Evolutionary conservation across 1,284 basidiomycete genomes (phyloP), one percentile per base, ranked within the genome.

Genomic region (Tilletiaria anomala): DNA sequence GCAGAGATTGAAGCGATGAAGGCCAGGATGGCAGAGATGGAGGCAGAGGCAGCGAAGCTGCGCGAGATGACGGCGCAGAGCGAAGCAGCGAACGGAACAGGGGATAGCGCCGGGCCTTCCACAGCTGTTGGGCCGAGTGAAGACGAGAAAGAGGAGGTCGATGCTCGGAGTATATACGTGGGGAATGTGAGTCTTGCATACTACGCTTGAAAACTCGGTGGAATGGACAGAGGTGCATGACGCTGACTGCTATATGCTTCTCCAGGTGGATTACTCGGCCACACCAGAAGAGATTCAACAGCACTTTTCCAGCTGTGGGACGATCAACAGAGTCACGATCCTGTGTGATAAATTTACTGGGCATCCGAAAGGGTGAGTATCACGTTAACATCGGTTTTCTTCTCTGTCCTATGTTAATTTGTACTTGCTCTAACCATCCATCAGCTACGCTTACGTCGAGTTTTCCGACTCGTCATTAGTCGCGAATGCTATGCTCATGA

Each of bases 281-380:
- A 94, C 93, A 20, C 93, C 93, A 12, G 93, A 97, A 70, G 93
- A 99, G 68, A 88, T 99, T 44, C 93, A 97, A 71, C 79, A 77
- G 33, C 93, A 97, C 69, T 99, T 99, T 72, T 83, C 88, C 65
- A 80, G 88, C 19, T 96, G 89, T 66, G 93, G 93, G 5, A 89
- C 84, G 16, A 97, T 99, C 70, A 97, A 99, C 72, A 79, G 93
- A 57, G 88, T 99, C 38, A 99, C 93, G 0, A 99, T 99, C 61
- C 77, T 97, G 19, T 97, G 93, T 70, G 93, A 99, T 75, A 97
- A 97, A 72, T 97, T 94, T 69, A 96, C 91, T 14, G 93, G 93
- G 34, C 91, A 96, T 73, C 91, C 93, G 32, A 97, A 96, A 78
- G 93, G 91, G 85, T 89, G 54, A 48, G 78, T 71, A 12, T 34